These are phyloP conservation scores for Thermothelomyces thermophilus DNA, from an alignment of 2,329 filamentous ascomycete species.

Conservation along the genomic window DNA sequence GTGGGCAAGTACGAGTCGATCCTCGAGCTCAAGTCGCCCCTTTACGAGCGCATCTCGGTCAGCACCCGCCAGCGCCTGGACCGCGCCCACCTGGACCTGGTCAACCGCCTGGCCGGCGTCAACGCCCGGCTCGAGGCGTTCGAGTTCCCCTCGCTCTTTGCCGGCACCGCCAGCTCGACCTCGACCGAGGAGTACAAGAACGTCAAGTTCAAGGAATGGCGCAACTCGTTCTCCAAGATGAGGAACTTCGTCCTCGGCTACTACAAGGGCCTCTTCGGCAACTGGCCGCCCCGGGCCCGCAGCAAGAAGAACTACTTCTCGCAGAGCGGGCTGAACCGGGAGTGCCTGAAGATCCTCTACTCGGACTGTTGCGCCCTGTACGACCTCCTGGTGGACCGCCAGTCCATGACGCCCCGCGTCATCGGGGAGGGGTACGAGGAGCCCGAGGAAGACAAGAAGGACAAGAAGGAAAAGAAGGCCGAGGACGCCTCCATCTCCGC, in stretches of 20 bases:
- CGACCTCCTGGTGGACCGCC: slow-evolving; percentile 78
- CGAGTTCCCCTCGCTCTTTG: slow-evolving; percentile 84
- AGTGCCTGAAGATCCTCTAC: slow-evolving; percentile 77
- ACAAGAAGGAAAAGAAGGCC: slow-evolving; percentile 1
- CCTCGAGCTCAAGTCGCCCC: slow-evolving; percentile 56
- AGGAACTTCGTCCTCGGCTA: slow-evolving; percentile 65
- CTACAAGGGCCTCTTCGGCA: slow-evolving; percentile 53
- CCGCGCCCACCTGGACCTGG: slow-evolving; percentile 72
- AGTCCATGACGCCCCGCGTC: slow-evolving; percentile 68
- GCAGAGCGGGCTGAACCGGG: slow-evolving; percentile 77
- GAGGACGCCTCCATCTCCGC: slow-evolving; percentile 60
- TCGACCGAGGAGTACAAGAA: slow-evolving; percentile 68
- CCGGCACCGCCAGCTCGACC: slow-evolving; percentile 79
- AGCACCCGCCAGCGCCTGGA: slow-evolving; percentile 75
- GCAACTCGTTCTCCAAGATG: slow-evolving; percentile 64
- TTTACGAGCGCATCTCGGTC: slow-evolving; percentile 63
- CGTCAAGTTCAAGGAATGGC: slow-evolving; percentile 82
- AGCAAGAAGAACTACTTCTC: slow-evolving; percentile 89
- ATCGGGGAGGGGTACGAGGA: slow-evolving; percentile 58
- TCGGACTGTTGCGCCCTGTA: slow-evolving; percentile 81
- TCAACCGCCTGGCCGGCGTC: slow-evolving; percentile 63
- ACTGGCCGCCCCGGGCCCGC: slow-evolving; percentile 85
- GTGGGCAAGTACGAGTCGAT: slow-evolving; percentile 79
- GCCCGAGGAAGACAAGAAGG: slow-evolving; percentile 39
- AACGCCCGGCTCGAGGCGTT: slow-evolving; percentile 75